Evolutionary conservation across 495 filamentous ascomycete genomes (phyloP), one percentile per base, ranked within the genome.

Genomic region (Amphirosellinia nigrospora): DNA sequence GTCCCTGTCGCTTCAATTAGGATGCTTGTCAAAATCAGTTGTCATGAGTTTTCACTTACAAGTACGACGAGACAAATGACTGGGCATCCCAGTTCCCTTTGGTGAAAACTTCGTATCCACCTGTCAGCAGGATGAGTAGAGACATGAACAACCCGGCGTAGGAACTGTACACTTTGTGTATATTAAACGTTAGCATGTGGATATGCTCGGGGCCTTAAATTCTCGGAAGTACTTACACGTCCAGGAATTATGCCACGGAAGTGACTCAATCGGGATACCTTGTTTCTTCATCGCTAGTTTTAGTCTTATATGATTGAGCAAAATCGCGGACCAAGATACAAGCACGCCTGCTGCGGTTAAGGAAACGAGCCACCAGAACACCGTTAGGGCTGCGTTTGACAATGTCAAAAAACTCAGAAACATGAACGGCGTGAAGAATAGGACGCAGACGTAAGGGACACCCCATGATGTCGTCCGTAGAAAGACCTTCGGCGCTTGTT

Each of bases 331-430:
- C 88, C 88, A 90, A 0, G 83, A 86, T 19, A 90, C 78, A 50
- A 90, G 74, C 2, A 86, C 84, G 1, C 85, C 86, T 26, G 84
- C 83, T 0, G 88, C 83, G 0, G 85, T 87, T 71, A 91, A 67
- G 43, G 85, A 80, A 6, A 89, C 83, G 30, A 91, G 77, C 88
- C 88, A 91, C 71, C 78, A 85, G 74, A 91, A 90, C 5, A 88
- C 89, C 0, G 83, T 86, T 46, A 87, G 76, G 1, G 87, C 89
- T n/a, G 79, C 77, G 13, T 84, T 82, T 9, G 84, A 86, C 6
- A 90, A 78, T 64, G 82, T 87, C 80, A 90, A 85, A 68, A 88
- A 90, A 36, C 86, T 85, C n/a, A 90, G 75, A 13, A 84, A 79
- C 70, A 86, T 85, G 73, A 89, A 87, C 10, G 77, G 77, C 0